A percentile compares a stretch with the other conserved stretches of the same genome.
Evolutionary conservation across 768 basidiomycete genomes (phyloP).

Genomic region (Termitomyces bulborhizus): DNA sequence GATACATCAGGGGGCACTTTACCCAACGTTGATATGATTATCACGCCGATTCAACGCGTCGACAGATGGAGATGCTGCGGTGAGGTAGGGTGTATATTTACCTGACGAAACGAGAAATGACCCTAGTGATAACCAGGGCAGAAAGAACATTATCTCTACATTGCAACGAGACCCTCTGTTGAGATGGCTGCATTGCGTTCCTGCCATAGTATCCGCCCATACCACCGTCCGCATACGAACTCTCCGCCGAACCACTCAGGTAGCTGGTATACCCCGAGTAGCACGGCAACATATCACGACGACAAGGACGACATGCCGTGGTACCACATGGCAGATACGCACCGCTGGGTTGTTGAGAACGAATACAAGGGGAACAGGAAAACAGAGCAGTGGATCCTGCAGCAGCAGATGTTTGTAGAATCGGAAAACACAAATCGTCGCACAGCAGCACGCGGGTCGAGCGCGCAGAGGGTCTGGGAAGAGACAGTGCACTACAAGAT

Average conservation of each 20-base stretch:
- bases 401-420: constrained; percentile 43
- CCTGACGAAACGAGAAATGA: not conserved
- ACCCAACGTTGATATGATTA: constrained; percentile 15
- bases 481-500: constrained; percentile 47
- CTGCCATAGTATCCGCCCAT: constrained; percentile 1
- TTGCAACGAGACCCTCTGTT: not conserved
- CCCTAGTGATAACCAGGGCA: not conserved
- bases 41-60: constrained; percentile 29
- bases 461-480: constrained; percentile 37
- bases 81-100: constrained; percentile 10
- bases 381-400: constrained; percentile 60
- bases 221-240: constrained; percentile 4
- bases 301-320: constrained; percentile 23
- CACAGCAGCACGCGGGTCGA: constrained; percentile 6
- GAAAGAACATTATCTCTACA: not conserved
- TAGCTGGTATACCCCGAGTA: constrained; percentile 2
- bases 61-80: constrained; percentile 6
- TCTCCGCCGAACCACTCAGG: constrained; percentile 1
- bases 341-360: constrained; percentile 49
- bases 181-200: constrained; percentile 9
- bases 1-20: not conserved
- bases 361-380: constrained; percentile 41
- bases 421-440: constrained; percentile 14
- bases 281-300: constrained; percentile 3
- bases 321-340: constrained; percentile 37